Evolutionary conservation across 768 basidiomycete genomes (phyloP), one percentile per base, ranked within the genome.

Genomic region (Suillus tomentosus): DNA sequence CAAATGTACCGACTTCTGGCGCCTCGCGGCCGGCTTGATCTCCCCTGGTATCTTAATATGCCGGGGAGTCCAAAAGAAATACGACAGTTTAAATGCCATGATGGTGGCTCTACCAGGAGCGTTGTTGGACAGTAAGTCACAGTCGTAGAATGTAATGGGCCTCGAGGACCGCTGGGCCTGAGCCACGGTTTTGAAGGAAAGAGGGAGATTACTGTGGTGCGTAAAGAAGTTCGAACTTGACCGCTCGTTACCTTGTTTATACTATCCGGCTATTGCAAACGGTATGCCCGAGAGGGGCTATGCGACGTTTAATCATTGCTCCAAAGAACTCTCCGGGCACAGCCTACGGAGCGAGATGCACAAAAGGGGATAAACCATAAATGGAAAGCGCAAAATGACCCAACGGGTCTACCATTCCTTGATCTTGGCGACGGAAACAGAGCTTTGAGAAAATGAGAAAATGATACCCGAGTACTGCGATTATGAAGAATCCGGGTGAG

Each of bases 21-120:
- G 74, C 67, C 67, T 65, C 31, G 64, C 34, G 34, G 36, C 54
- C 55, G 64, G 67, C 51, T 65, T 58, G 24, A 71, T 48, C 56
- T 82, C 80, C 37, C 80, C 80, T 14, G 85, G 85, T 60, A 87
- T 76, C 66, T 81, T 83, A 62, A 87, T 80, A 62, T 78, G 79
- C 66, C 77, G 78, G 50, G 85, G 85, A 27, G 84, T 82, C 70
- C 84, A 78, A 72, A 85, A 75, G 67, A 87, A 77, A 71, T 85
- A 79, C 47, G 85, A 84, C 19, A 85, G 65, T 65, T 79, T 81
- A 78, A 85, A 78, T n/a, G n/a, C 2, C 56, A 63, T 54, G 31
- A 31, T 31, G 31, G 31, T 31, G 31, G 57, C 39, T 57, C 31
- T 53, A 59, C 51, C 22, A 58, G 27, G 31, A 37, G 51, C 17